Conservation (phyloP, 805 yeast species). For the Candida nonsorbophila region DNA sequence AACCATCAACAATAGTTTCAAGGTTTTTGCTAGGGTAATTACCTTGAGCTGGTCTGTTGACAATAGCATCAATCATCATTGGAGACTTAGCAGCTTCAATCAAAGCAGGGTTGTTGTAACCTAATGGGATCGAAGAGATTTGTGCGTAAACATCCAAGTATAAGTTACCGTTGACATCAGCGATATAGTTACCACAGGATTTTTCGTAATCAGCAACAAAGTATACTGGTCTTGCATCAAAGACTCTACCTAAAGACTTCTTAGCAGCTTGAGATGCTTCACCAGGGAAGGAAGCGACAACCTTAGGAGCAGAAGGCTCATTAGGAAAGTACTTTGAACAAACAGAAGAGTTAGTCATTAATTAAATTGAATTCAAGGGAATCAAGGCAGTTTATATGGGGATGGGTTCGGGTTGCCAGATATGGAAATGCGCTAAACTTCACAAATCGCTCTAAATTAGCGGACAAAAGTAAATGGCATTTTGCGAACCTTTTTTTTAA, state of each 20-base stretch:
- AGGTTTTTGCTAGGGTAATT: constrained; percentile 71
- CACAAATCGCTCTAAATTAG: too few relatives aligned
- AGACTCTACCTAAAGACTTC: constrained; percentile 52
- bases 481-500: too few relatives aligned
- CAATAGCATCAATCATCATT: constrained; percentile 65
- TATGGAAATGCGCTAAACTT: constrained; percentile 5
- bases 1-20: constrained; percentile 47
- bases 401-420: constrained; percentile 1
- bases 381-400: neutral
- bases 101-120: constrained; percentile 79
- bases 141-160: constrained; percentile 76
- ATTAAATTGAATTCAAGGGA: neutral
- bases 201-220: constrained; percentile 72
- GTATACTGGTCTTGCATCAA: constrained; percentile 69
- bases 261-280: constrained; percentile 56
- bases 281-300: constrained; percentile 70
- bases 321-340: constrained; percentile 64
- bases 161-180: constrained; percentile 74
- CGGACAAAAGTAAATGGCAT: too few relatives aligned
- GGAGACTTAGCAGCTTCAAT: constrained; percentile 63
- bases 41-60: constrained; percentile 83
- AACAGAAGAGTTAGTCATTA: constrained; percentile 33
- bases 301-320: constrained; percentile 71
- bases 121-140: constrained; percentile 80
- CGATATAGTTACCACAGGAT: constrained; percentile 74